These are phyloP conservation scores for Aspergillus vadensis DNA, from an alignment of 2,329 filamentous ascomycete genomes.

Conservation along the genomic window DNA sequence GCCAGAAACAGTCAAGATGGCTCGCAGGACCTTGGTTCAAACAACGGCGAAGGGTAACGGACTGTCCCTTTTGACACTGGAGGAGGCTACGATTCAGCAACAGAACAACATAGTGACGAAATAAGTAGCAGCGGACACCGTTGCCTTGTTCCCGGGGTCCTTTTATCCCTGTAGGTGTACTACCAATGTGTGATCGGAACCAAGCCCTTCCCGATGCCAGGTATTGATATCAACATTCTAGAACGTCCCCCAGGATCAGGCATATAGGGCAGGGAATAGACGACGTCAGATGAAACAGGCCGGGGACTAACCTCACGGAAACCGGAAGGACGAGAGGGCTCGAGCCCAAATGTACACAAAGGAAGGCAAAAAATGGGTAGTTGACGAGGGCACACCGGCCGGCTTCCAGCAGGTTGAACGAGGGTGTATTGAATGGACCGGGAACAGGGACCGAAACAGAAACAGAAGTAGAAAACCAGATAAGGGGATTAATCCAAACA, in stretches of 20 bases:
- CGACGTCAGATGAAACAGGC: slow-evolving; percentile 5
- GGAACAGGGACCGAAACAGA: background rate
- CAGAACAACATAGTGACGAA: background rate
- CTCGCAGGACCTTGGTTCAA: background rate
- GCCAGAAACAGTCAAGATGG: background rate
- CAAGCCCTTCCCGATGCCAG: slow-evolving; percentile 3
- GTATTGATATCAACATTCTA: slow-evolving; percentile 7
- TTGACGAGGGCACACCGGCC: background rate
- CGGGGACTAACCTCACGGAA: background rate
- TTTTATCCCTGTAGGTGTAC: slow-evolving; percentile 3
- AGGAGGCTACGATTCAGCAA: background rate
- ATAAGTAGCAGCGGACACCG: background rate
- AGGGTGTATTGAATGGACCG: too few species aligned
- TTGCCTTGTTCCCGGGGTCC: background rate
- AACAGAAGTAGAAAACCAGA: background rate
- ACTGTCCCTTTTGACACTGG: background rate
- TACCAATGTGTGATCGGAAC: slow-evolving; percentile 1
- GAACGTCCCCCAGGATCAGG: background rate
- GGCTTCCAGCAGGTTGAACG: too few species aligned
- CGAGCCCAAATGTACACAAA: background rate
- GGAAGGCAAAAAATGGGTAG: background rate
- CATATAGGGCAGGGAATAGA: background rate
- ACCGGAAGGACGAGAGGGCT: background rate
- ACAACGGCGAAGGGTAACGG: background rate
- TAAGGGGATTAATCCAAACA: background rate